These are phyloP conservation scores for Bryoglossum gracile DNA, from an alignment of 495 filamentous ascomycete genomes.

Conservation along the genomic window DNA sequence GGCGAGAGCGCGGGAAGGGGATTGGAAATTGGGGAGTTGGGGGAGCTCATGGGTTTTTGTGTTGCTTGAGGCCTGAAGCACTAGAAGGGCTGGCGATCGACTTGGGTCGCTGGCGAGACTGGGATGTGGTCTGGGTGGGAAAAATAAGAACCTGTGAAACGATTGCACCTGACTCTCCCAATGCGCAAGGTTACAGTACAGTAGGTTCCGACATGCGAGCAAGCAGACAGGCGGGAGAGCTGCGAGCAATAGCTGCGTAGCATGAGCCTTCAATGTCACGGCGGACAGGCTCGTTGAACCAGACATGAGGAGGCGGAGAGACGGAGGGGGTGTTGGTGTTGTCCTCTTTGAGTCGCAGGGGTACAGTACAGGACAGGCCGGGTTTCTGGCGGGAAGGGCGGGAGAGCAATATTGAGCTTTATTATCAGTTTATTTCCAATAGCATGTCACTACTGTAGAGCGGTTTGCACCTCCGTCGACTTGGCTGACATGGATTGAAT, in stretches of 20 bases:
- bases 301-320: not conserved
- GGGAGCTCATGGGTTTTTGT: conserved; percentile 2
- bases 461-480: too few relatives aligned
- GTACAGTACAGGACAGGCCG: too few relatives aligned
- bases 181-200: not conserved
- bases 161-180: not conserved
- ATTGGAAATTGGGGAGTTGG: too few relatives aligned
- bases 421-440: too few relatives aligned
- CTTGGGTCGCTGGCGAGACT: not conserved
- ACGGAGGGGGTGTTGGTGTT: not conserved
- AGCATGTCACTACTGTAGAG: too few relatives aligned
- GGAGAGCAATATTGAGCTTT: too few relatives aligned
- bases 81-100: too few relatives aligned
- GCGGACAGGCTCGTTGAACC: not conserved
- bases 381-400: too few relatives aligned
- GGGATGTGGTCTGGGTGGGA: not conserved
- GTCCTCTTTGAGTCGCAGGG: not conserved
- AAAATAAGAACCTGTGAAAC: not conserved
- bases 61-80: too few relatives aligned
- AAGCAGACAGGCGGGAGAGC: not conserved
- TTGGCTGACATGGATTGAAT: too few relatives aligned
- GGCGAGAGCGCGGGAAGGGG: not conserved
- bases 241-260: too few relatives aligned
- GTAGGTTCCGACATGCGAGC: not conserved
- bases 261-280: not conserved